A percentile compares a stretch with the other conserved stretches of the same genome.
Conservation (phyloP, 257 asterid genomes). For the Hygrophila difformis region DNA sequence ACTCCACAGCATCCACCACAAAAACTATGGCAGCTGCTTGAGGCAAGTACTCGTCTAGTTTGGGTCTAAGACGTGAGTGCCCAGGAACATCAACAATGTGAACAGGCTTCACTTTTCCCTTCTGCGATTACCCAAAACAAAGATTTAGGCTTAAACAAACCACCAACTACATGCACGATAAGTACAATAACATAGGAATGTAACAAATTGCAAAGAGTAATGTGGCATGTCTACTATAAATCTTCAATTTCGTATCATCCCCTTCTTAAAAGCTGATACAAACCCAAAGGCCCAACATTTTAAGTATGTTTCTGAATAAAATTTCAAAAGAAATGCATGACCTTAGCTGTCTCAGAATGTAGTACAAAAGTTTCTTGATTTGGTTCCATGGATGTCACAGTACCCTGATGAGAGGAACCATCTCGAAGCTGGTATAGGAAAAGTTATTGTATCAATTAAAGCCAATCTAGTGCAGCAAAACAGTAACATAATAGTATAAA, state of each 20-base stretch:
- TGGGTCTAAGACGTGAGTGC: constrained; percentile 68
- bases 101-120: constrained; percentile 57
- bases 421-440: constrained; percentile 59
- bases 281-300: too few relatives aligned
- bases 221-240: too few relatives aligned
- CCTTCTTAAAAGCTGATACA: background rate
- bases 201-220: background rate
- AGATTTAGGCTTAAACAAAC: constrained; percentile 1
- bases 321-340: constrained; percentile 16
- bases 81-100: constrained; percentile 83
- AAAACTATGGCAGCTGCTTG: constrained; percentile 68
- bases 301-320: too few relatives aligned
- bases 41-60: constrained; percentile 69
- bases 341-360: constrained; percentile 63
- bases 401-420: constrained; percentile 80
- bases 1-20: constrained; percentile 79
- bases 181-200: background rate
- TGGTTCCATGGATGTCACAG: constrained; percentile 90
- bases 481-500: background rate
- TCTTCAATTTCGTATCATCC: background rate
- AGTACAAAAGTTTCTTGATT: constrained; percentile 60
- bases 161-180: background rate
- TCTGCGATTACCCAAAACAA: constrained; percentile 31
- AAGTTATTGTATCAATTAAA: constrained; percentile 23
- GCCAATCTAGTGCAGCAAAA: background rate